Evolutionary conservation across 2,329 filamentous ascomycete genomes (phyloP).

Genomic region (Alternaria ventricosa): DNA sequence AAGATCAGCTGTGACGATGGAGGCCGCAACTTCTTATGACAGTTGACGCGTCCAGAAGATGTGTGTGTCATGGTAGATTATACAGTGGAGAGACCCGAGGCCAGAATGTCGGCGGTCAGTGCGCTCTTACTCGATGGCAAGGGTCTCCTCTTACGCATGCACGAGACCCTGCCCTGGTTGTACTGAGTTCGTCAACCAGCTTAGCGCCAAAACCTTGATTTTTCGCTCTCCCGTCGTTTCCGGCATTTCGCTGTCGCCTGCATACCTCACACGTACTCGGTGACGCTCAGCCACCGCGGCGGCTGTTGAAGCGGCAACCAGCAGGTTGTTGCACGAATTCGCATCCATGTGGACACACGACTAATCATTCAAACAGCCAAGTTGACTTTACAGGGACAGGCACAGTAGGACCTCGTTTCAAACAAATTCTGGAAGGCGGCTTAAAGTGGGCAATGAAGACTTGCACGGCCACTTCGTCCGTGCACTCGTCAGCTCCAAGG

Average conservation of each 20-base stretch:
- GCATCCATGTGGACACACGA: background rate
- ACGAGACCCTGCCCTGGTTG: slow-evolving; percentile 13
- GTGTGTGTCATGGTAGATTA: slow-evolving; percentile 16
- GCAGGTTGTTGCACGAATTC: background rate
- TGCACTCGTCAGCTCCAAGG: slow-evolving; percentile 2
- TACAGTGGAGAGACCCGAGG: slow-evolving; percentile 11
- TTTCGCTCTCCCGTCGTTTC: slow-evolving; percentile 3
- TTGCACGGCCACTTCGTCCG: background rate
- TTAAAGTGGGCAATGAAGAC: background rate
- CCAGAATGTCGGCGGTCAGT: slow-evolving; percentile 10
- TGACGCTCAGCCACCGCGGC: background rate
- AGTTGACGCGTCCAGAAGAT: slow-evolving; percentile 13
- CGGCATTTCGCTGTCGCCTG: slow-evolving; percentile 6
- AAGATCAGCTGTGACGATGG: slow-evolving; percentile 2
- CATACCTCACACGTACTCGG: background rate
- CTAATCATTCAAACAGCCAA: background rate
- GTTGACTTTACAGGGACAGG: slow-evolving; percentile 3
- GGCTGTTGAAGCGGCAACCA: background rate
- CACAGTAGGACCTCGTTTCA: slow-evolving; percentile 6
- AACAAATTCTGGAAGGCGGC: slow-evolving; percentile 7
- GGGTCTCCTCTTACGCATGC: slow-evolving; percentile 5
- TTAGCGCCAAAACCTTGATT: slow-evolving; percentile 10
- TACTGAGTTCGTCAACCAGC: background rate
- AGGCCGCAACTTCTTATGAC: slow-evolving; percentile 8
- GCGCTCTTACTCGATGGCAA: slow-evolving; percentile 9